phyloP scores from a whole-genome alignment of 352 stramenopile genomes.

The Peronospora farinosa region DNA sequence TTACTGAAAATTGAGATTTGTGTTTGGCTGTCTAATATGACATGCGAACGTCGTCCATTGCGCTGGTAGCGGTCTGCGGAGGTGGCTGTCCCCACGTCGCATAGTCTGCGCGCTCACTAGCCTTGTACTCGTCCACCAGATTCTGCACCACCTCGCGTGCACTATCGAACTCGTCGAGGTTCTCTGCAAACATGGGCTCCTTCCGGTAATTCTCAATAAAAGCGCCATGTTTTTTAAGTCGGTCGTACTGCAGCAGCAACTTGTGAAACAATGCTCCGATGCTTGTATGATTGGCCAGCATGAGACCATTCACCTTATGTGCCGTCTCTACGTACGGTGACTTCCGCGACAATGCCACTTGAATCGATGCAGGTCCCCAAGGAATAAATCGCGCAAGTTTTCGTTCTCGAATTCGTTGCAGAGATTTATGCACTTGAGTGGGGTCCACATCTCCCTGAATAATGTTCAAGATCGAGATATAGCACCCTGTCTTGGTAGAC shows the following conservation, averaged over 20 bases:
- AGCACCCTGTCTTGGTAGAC: constrained; percentile 93
- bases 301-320: constrained; percentile 97
- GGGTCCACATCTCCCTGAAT: constrained; percentile 99
- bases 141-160: constrained; percentile 80
- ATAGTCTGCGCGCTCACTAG: constrained; percentile 73
- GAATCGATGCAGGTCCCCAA: constrained; percentile 97
- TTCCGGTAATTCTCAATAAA: constrained; percentile 99
- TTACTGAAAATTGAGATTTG: not conserved
- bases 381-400: constrained; percentile 97
- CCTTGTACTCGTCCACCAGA: constrained; percentile 83
- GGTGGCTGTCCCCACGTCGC: constrained; percentile 58
- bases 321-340: constrained; percentile 95
- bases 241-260: constrained; percentile 95
- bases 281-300: constrained; percentile 99
- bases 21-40: constrained; percentile 15
- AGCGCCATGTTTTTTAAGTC: constrained; percentile 94
- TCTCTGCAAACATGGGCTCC: constrained; percentile 95
- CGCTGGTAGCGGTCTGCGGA: constrained; percentile 1
- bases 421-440: constrained; percentile 96
- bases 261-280: constrained; percentile 89
- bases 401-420: constrained; percentile 97
- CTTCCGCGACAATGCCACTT: constrained; percentile 97
- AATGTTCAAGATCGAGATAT: constrained; percentile 99
- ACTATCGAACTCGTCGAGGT: constrained; percentile 81
- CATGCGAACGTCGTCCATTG: constrained; percentile 52